Base-by-base conservation (phyloP, 2,329 filamentous ascomycete species). In the Xylaria multiplex region DNA sequence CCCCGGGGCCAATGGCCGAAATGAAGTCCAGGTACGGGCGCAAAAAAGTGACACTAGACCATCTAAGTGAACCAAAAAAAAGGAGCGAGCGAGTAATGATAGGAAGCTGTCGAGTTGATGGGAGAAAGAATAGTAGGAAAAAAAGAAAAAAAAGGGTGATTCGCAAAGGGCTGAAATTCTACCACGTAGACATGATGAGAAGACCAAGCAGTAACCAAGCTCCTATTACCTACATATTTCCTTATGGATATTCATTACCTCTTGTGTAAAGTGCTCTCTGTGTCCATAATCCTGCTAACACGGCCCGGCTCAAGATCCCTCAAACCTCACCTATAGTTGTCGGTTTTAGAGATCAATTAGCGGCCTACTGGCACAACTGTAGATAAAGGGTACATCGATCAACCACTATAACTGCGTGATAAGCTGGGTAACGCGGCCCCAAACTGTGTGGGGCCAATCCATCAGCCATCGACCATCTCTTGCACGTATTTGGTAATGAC, bases 381-480 rank as follows among this genome's bases (percentile, higher is more conserved):
- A 32, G 49, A 52, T 8, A 30, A 45, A 24, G 42, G 32, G 53
- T 64, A 64, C 54, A 49, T 59, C 37, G 7, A 16, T 42, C 40
- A 60, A n/a, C 24, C 32, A 59, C 22, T 24, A 50, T 52, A 58
- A 4, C 40, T n/a, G 37, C n/a, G 19, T 30, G 37, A 22, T 42
- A 43, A 46, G 56, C n/a, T 37, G 50, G 64, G 56, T 64, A 60
- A 35, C 42, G 7, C 50, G 45, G 52, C 46, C 27, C 4, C 42
- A 22, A 30, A 69, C 67, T 67, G 60, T 69, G 67, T 67, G 67
- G 67, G 49, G 43, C 54, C 14, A n/a, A 8, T 24, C 45, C 54
- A 52, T 64, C 60, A 64, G 57, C 63, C 52, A 60, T 46, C 61
- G 48, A 22, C 46, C 42, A 58, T 60, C 62, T 45, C 24, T 58